Base-by-base conservation (phyloP, 2,329 filamentous ascomycete species). In the Hypoxylon sp. region DNA sequence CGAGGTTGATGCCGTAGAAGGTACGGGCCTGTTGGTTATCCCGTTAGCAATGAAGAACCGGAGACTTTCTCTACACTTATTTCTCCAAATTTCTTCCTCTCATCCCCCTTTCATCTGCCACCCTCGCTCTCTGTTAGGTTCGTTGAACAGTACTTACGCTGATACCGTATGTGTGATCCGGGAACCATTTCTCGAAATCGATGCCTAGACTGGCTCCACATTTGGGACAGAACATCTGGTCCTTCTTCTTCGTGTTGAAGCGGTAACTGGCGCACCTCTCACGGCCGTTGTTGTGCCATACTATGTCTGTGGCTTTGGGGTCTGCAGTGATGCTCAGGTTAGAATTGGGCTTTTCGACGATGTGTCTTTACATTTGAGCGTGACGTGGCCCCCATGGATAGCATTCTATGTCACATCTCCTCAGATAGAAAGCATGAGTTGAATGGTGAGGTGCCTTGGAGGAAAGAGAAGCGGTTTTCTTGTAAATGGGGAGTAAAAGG, bases 201-300 rank as follows among this genome's bases (percentile, higher is more conserved):
- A 85, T 84, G 1, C 81, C 82, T 17, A 85, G 76, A 68, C 82
- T 84, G 29, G 80, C 75, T 13, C 84, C 83, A 72, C 84, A 86
- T 65, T 80, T 79, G 31, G 79, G 79, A 65, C 84, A 86, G 70
- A 85, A 86, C 77, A 86, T 79, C 72, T 85, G 83, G 65, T 84
- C 82, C 66, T 81, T 82, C 47, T 75, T 63, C 73, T 84, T 83
- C 48, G 81, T 82, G 77, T 85, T 85, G 80, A 85, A 86, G 59
- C 75, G 78, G 75, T 84, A 84, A 27, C 69, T 69, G 37, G 74
- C 70, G 71, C 79, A 79, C 42, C 77, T 75, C 54, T 74, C 71
- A 50, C 76, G 79, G n/a, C 80, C 78, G 67, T 76, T 75, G 69
- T 82, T 78, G 65, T 84, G 81, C 81, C 82, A 85, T 10, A 72